phyloP scores from a whole-genome alignment of 257 asterid species.

The Thymus mandschuricus region DNA sequence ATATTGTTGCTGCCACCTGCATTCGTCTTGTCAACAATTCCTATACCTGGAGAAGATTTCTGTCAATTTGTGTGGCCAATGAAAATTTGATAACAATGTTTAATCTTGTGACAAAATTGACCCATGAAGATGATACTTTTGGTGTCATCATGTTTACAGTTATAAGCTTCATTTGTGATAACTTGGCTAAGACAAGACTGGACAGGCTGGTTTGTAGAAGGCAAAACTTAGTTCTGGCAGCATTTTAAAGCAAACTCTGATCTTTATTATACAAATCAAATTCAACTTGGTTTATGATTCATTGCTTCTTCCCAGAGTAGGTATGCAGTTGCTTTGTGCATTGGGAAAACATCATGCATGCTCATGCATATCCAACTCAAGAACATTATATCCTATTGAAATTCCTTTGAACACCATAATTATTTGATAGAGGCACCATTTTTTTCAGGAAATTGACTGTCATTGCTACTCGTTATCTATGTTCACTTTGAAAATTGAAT shows the following conservation, averaged over 20 bases:
- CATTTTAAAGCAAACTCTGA: conserved; percentile 6
- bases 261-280: conserved; percentile 8
- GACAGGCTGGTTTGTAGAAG: background rate
- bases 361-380: background rate
- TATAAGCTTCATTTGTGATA: background rate
- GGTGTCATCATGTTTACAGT: conserved; percentile 9
- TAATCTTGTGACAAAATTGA: conserved; percentile 23
- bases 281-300: conserved; percentile 10
- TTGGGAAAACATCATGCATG: background rate
- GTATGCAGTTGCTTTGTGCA: background rate
- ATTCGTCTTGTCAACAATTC: conserved; percentile 5
- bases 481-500: conserved; percentile 4
- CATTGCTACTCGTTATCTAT: conserved; percentile 13
- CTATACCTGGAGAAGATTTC: conserved; percentile 9
- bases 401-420: conserved; percentile 8
- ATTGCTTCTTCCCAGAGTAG: background rate
- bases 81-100: background rate
- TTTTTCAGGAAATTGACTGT: background rate
- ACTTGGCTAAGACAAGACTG: conserved; percentile 1
- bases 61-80: conserved; percentile 15
- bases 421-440: conserved; percentile 1
- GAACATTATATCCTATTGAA: background rate
- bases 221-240: background rate
- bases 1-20: conserved; percentile 13
- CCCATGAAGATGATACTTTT: conserved; percentile 12